Evolutionary conservation across 306 rosid species (phyloP).

Genomic region (Glycyrrhiza uralensis): DNA sequence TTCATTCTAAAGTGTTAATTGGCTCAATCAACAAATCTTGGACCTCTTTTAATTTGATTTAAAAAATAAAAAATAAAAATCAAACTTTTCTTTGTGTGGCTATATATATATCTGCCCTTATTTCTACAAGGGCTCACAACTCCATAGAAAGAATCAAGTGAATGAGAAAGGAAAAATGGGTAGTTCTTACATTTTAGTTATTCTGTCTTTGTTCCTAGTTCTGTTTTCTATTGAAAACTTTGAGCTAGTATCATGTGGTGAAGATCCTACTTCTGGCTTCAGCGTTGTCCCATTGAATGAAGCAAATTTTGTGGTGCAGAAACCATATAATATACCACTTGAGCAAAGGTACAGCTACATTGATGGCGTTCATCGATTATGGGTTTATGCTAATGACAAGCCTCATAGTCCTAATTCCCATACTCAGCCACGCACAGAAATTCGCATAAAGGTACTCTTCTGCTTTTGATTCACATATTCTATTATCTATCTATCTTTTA

Average conservation of each 20-base stretch:
- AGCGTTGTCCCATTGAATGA: slow-evolving; percentile 39
- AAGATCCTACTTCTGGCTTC: slow-evolving; percentile 51
- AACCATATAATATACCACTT: slow-evolving; percentile 39
- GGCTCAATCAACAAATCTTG: background rate
- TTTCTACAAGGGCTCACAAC: background rate
- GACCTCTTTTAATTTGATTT: background rate
- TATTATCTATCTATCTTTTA: no score
- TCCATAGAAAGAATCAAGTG: background rate
- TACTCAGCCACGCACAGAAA: slow-evolving; percentile 49
- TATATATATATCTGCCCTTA: background rate
- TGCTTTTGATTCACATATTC: background rate
- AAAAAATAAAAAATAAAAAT: background rate
- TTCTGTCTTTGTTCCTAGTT: background rate
- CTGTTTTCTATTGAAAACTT: background rate
- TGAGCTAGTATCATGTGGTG: slow-evolving; percentile 2
- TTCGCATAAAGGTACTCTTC: slow-evolving; percentile 32
- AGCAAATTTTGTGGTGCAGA: slow-evolving; percentile 29
- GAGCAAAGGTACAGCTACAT: slow-evolving; percentile 30
- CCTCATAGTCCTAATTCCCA: slow-evolving; percentile 30
- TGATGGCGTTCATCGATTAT: slow-evolving; percentile 35
- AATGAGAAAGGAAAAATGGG: slow-evolving; percentile 18
- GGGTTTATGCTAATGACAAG: slow-evolving; percentile 53
- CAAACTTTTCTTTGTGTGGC: background rate
- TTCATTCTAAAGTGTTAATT: background rate
- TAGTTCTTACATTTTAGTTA: background rate